Evolutionary conservation across 176 grass and related monocot genomes (phyloP).

Genomic region (Urochloa ruziziensis): DNA sequence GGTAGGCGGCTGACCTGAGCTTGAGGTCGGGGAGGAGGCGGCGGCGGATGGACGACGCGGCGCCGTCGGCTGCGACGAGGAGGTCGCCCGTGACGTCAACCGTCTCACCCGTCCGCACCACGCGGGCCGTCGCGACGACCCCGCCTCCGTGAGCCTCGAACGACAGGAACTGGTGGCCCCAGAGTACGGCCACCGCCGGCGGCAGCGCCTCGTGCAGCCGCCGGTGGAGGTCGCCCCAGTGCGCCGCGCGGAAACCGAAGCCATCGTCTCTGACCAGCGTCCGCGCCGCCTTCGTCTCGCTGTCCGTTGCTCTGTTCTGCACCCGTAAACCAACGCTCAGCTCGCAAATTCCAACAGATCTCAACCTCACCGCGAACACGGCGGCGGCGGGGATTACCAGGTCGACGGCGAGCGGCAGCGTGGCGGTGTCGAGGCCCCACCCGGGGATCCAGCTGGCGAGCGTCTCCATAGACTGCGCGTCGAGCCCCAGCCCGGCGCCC

Average conservation of each 20-base stretch:
- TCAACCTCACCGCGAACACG: background rate
- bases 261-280: conserved; percentile 65
- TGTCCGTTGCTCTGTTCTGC: conserved; percentile 72
- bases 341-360: background rate
- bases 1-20: conserved; percentile 43
- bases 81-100: conserved; percentile 61
- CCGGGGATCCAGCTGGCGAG: conserved; percentile 64
- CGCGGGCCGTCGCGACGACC: conserved; percentile 45
- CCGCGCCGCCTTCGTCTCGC: conserved; percentile 55
- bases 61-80: conserved; percentile 78
- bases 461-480: conserved; percentile 64
- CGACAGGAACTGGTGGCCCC: conserved; percentile 79
- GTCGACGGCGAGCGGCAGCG: conserved; percentile 63
- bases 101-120: conserved; percentile 47
- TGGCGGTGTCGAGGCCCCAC: conserved; percentile 30
- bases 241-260: conserved; percentile 68
- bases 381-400: conserved; percentile 38
- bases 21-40: conserved; percentile 69
- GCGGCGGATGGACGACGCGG: conserved; percentile 63
- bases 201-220: conserved; percentile 59
- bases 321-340: background rate
- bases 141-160: conserved; percentile 42
- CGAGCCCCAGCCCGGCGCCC: conserved; percentile 71
- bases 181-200: conserved; percentile 41
- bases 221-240: conserved; percentile 81